Evolutionary conservation across 768 basidiomycete genomes (phyloP).

Genomic region (Termitomyces sp.): DNA sequence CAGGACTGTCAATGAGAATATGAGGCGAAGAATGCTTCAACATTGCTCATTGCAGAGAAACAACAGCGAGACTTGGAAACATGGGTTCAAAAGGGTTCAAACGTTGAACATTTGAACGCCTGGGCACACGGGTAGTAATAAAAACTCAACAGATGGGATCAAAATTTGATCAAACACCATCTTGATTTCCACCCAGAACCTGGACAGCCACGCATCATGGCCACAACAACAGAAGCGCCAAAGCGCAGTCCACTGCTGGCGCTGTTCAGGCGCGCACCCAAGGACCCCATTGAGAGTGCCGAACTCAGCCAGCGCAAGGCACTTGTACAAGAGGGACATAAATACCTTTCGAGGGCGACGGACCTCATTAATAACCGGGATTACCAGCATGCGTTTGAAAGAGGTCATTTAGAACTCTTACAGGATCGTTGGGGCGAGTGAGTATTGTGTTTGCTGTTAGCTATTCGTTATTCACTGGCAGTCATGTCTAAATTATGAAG

Average conservation of each 20-base stretch:
- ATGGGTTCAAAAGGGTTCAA: too few relatives aligned
- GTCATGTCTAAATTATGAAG: conserved; percentile 8
- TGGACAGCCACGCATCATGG: conserved; percentile 5
- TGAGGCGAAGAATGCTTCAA: background rate
- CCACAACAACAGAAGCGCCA: conserved; percentile 5
- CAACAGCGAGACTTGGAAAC: background rate
- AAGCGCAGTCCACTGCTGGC: conserved; percentile 12
- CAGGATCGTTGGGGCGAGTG: conserved; percentile 21
- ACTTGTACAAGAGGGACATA: conserved; percentile 19
- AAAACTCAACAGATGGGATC: conserved; percentile 2
- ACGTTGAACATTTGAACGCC: too few relatives aligned
- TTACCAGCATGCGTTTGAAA: conserved; percentile 15
- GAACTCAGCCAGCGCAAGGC: conserved; percentile 16
- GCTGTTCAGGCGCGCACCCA: conserved; percentile 12
- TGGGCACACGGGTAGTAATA: too few relatives aligned
- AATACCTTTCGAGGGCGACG: conserved; percentile 16
- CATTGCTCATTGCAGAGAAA: background rate
- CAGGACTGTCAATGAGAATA: background rate
- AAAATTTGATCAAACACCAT: conserved; percentile 4
- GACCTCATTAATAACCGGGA: conserved; percentile 20
- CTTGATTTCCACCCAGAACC: background rate
- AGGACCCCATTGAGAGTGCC: conserved; percentile 10
- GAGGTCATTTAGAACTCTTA: conserved; percentile 14
- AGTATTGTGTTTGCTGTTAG: background rate
- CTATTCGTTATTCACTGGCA: background rate